These are phyloP conservation scores for Quercus mongolica DNA, from an alignment of 306 rosid species.

Conservation along the genomic window DNA sequence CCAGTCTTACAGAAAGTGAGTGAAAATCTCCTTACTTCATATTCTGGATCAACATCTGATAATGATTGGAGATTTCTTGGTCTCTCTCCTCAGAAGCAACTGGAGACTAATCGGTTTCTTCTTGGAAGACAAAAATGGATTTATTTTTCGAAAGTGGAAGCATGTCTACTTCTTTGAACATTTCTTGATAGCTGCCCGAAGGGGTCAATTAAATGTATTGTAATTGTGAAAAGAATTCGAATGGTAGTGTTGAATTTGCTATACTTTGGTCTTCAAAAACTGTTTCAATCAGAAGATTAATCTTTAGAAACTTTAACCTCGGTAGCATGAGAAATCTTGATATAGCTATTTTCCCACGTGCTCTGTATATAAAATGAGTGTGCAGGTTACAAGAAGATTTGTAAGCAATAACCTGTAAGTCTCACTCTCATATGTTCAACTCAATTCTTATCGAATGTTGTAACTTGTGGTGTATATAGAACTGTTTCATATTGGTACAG, in stretches of 20 bases:
- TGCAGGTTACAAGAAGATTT: neutral
- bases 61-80: neutral
- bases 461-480: no score
- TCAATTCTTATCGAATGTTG: no score
- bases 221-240: neutral
- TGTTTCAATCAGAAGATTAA: neutral
- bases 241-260: neutral
- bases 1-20: neutral
- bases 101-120: neutral
- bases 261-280: neutral
- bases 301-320: neutral
- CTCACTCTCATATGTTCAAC: no score
- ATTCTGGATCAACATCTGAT: neutral
- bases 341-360: neutral
- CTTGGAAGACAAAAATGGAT: neutral
- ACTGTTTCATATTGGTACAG: no score
- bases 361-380: neutral
- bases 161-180: neutral
- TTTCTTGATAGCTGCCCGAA: neutral
- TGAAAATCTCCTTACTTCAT: neutral
- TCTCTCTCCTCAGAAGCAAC: neutral
- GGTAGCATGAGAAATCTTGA: neutral
- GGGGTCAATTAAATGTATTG: neutral
- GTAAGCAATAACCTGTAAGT: no score
- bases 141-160: neutral